Evolutionary conservation across 2,329 filamentous ascomycete species (phyloP).

Genomic region (Paraphaeosphaeria minitans): DNA sequence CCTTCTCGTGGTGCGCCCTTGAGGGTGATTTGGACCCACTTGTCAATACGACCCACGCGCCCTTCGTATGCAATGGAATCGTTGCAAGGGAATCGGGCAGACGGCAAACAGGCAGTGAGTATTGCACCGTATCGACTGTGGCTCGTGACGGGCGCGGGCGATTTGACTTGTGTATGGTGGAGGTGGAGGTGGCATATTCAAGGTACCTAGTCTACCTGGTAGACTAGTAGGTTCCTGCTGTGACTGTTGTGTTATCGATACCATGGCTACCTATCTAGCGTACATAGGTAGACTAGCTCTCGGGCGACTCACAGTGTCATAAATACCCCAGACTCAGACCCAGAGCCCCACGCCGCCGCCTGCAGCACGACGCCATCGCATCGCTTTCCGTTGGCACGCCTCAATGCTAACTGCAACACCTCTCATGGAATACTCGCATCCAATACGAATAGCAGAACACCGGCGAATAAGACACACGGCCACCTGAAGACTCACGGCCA

Average conservation of each 20-base stretch:
- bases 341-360: constrained; percentile 12
- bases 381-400: constrained; percentile 23
- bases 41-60: neutral
- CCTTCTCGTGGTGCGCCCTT: constrained; percentile 13
- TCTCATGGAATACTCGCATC: constrained; percentile 41
- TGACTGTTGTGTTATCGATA: constrained; percentile 24
- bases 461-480: constrained; percentile 25
- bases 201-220: too few species aligned
- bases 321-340: constrained; percentile 21
- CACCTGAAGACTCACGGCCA: constrained; percentile 17
- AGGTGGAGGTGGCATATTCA: neutral
- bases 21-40: neutral
- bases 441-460: constrained; percentile 28
- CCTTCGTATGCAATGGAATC: neutral
- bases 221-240: too few species aligned
- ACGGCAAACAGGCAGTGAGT: neutral
- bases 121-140: neutral
- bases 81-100: neutral
- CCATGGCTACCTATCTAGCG: too few species aligned
- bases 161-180: constrained; percentile 11
- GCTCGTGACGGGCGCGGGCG: neutral
- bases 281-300: too few species aligned
- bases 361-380: constrained; percentile 19
- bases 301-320: too few species aligned
- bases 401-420: constrained; percentile 37